These are phyloP conservation scores for Populus euphratica DNA, from an alignment of 345 rosid species.

Conservation along the genomic window DNA sequence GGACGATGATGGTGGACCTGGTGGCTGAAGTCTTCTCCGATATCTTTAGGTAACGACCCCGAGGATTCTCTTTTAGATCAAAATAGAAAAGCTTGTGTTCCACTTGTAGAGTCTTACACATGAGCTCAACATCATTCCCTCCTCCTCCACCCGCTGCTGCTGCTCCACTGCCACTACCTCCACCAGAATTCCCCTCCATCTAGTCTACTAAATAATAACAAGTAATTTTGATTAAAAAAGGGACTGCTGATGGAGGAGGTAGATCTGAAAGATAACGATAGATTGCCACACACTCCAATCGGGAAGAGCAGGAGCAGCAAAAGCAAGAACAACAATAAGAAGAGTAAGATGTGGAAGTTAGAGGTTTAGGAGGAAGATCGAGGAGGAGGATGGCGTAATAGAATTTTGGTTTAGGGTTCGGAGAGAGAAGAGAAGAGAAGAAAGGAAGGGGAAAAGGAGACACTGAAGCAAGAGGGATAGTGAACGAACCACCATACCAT, in stretches of 20 bases:
- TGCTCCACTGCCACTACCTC: conserved; percentile 16
- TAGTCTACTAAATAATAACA: background rate
- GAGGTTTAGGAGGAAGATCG: background rate
- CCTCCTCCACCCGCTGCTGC: conserved; percentile 39
- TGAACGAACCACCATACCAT: background rate
- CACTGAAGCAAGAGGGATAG: background rate
- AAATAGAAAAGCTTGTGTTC: conserved; percentile 97
- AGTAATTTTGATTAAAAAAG: background rate
- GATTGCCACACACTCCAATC: background rate
- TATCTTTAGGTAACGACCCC: conserved; percentile 90
- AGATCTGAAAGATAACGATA: background rate
- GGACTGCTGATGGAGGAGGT: background rate
- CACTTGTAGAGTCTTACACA: conserved; percentile 93
- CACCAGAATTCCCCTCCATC: conserved; percentile 61
- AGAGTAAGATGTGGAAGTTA: background rate
- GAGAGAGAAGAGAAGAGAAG: background rate
- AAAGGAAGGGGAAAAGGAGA: background rate
- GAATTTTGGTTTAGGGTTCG: conserved; percentile 10
- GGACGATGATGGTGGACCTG: conserved; percentile 96
- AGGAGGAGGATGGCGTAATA: background rate
- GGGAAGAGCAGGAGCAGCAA: background rate
- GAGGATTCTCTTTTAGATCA: conserved; percentile 93
- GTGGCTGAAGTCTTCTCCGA: conserved; percentile 99
- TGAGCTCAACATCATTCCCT: conserved; percentile 75
- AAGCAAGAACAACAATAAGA: too few relatives aligned